Evolutionary conservation across 169 alveolate species (phyloP), one percentile per base, ranked within the genome.

Genomic region (Plasmodium chabaudi): DNA sequence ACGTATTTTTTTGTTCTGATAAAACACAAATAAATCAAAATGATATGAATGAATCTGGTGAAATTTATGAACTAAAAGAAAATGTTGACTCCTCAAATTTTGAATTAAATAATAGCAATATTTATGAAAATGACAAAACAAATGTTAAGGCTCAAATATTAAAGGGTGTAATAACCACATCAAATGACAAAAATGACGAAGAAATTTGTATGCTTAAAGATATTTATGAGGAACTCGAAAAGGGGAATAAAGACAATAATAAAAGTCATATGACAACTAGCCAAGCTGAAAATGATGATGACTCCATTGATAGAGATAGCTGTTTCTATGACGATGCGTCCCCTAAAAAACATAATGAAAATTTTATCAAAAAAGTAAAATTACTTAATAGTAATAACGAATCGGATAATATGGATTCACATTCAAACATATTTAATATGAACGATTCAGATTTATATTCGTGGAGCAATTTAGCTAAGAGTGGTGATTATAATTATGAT

Each of bases 191-290:
- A 19, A 46, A 17, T 51, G 15, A 46, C 13, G 69, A 61, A 21
- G 23, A 77, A 25, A 25, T 46, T 49, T 63, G 17, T 27, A 27
- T 77, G 34, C 57, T 77, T 77, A 77, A 77, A 25, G 88, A 77
- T 68, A 77, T 77, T 25, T 77, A 77, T 68, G 73, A 77, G 27
- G 88, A 77, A 59, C 46, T 77, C 15, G 77, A 77, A 77, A 77
- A 63, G n/a, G 23, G 70, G 12, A 56, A 39, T 17, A 63, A 77
- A 56, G 47, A 47, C 51, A 34, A 61, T 15, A 65, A 63, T 34
- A 34, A 34, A 34, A 34, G 6, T 34, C 42, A 34, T 34, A 34
- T 34, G 42, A 34, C 42, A 34, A 34, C 7, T 34, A 34, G 42
- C 42, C 42, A 34, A 34, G 42, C 7, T 34, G 42, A 34, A 34